Evolutionary conservation across 345 rosid species (phyloP).

Genomic region (Arabidopsis thaliana): DNA sequence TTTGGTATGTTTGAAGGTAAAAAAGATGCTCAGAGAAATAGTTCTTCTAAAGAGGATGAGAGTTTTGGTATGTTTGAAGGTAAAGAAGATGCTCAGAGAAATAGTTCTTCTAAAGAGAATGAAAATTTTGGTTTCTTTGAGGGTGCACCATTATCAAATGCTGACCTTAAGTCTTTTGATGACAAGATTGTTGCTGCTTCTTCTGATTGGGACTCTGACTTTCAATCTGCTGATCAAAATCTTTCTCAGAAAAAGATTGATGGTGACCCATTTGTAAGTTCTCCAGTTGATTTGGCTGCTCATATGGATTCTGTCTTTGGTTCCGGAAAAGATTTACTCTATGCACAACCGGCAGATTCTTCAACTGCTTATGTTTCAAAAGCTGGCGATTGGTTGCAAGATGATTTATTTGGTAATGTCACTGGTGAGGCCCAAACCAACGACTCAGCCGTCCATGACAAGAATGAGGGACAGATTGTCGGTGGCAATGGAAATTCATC

Average conservation of each 20-base stretch:
- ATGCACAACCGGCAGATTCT: constrained; percentile 46
- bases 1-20: constrained; percentile 50
- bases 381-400: constrained; percentile 56
- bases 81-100: constrained; percentile 36
- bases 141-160: constrained; percentile 51
- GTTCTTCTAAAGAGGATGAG: constrained; percentile 24
- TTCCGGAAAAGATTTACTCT: constrained; percentile 46
- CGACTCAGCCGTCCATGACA: constrained; percentile 33
- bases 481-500: constrained; percentile 48
- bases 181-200: constrained; percentile 49
- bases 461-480: constrained; percentile 31
- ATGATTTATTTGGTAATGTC: constrained; percentile 51
- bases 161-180: constrained; percentile 34
- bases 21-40: constrained; percentile 27
- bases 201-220: constrained; percentile 59
- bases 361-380: constrained; percentile 46
- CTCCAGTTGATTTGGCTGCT: constrained; percentile 58
- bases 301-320: constrained; percentile 71
- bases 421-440: constrained; percentile 39
- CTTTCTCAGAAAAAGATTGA: constrained; percentile 44
- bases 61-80: constrained; percentile 42
- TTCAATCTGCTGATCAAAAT: constrained; percentile 53
- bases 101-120: constrained; percentile 33
- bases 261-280: constrained; percentile 52
- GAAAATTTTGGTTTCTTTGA: constrained; percentile 49